These are phyloP conservation scores for Naganishia onofrii DNA, from an alignment of 768 basidiomycete species.

Conservation along the genomic window DNA sequence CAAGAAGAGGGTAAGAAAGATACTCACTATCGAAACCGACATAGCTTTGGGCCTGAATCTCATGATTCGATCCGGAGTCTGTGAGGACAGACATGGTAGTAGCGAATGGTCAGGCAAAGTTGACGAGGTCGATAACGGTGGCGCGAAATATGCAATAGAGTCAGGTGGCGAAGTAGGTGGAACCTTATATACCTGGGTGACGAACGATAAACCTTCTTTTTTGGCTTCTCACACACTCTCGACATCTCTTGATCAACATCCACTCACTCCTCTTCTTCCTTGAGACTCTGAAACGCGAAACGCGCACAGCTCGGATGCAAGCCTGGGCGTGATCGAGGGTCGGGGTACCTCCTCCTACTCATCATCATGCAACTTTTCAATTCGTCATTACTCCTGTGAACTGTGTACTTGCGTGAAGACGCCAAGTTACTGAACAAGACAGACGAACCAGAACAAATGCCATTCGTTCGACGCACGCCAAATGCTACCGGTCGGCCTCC, in stretches of 20 bases:
- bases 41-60: slow-evolving; percentile 77
- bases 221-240: too few relatives aligned
- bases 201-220: too few relatives aligned
- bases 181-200: not conserved
- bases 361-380: not conserved
- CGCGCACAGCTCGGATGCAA: slow-evolving; percentile 1
- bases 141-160: not conserved
- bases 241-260: not conserved
- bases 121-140: not conserved
- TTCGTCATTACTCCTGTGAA: not conserved
- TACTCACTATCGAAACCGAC: slow-evolving; percentile 83
- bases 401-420: not conserved
- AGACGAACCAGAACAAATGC: not conserved
- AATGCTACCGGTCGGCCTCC: slow-evolving; percentile 9
- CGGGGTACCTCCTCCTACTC: too few relatives aligned
- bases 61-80: not conserved
- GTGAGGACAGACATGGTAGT: slow-evolving; percentile 18
- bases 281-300: slow-evolving; percentile 10
- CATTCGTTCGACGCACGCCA: slow-evolving; percentile 23
- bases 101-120: too few relatives aligned
- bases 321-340: too few relatives aligned
- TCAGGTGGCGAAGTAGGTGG: not conserved
- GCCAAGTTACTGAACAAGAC: too few relatives aligned
- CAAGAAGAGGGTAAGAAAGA: not conserved
- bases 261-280: not conserved